These are phyloP conservation scores for Mesotaenium endlicherianum DNA, from an alignment of 139 green algal genomes.

Conservation along the genomic window DNA sequence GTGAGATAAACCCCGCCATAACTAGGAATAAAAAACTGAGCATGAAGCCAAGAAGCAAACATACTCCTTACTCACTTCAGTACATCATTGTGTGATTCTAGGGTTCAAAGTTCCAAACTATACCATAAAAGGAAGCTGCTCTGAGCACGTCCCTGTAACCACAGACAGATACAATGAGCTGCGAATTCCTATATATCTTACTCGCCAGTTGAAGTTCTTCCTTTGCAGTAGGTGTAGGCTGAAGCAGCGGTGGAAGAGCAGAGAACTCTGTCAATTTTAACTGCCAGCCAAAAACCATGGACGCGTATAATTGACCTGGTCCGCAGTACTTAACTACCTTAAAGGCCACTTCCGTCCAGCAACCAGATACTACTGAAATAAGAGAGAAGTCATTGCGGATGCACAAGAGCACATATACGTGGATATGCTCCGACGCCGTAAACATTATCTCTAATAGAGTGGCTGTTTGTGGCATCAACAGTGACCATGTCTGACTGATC, in stretches of 20 bases:
- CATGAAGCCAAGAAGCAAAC: neutral
- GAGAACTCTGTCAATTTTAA: constrained; percentile 47
- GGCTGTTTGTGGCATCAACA: too few relatives aligned
- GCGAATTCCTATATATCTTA: neutral
- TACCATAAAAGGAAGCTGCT: neutral
- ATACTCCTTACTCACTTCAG: neutral
- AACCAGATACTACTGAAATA: too few relatives aligned
- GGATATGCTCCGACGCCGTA: too few relatives aligned
- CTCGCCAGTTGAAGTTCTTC: constrained; percentile 41
- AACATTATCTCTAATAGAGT: too few relatives aligned
- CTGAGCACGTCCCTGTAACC: neutral
- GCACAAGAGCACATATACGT: too few relatives aligned
- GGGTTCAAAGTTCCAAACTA: too few relatives aligned
- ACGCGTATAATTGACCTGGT: too few relatives aligned
- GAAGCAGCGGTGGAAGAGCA: constrained; percentile 39
- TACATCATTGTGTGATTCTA: neutral
- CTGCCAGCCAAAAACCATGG: too few relatives aligned
- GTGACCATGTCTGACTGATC: too few relatives aligned
- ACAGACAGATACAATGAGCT: neutral
- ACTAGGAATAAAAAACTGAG: neutral
- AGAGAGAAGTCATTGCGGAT: too few relatives aligned
- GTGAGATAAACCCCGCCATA: neutral
- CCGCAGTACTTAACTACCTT: too few relatives aligned
- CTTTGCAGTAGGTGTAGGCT: constrained; percentile 25
- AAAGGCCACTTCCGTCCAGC: too few relatives aligned